Evolutionary conservation across 2,329 filamentous ascomycete genomes (phyloP), one percentile per base, ranked within the genome.

Genomic region (Sarocladiaceae sp.): DNA sequence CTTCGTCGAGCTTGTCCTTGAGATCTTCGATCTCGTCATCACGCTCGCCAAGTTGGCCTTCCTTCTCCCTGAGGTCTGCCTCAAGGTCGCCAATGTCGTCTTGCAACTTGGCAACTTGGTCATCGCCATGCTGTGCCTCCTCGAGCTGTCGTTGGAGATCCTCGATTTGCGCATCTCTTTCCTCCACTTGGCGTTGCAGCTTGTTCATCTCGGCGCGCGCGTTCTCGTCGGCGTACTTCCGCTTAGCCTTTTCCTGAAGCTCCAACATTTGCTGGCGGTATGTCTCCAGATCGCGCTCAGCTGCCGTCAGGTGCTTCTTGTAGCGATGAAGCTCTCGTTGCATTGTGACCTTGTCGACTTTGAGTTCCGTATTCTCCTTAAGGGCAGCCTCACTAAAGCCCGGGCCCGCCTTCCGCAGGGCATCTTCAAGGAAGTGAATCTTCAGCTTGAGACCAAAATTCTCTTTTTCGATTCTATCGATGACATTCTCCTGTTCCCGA

Each of bases 381-480:
- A 98, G 70, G 3, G 91, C 88, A 23, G 82, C 81, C 62, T 95
- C 85, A 56, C 90, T 94, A 69, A 90, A 93, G 45, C 90, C 88
- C 6, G 88, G 89, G 1, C 91, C 91, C 45, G 85, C 80, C 61
- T 94, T 95, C 44, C 83, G 80, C 41, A 98, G 68, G 12, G 88
- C 87, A 54, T 97, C 88, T 62, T 98, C 89, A 45, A 98, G 75
- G 61, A 95, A 98, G 63, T 97, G 89, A 44, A 97, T 95, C 64
- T 95, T 96, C 54, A 97, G 76, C 65, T 97, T 97, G 44, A 98
- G 73, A 19, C 88, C 88, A 60, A 97, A 98, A 59, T 98, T 98
- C 59, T 97, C 93, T 69, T 98, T 98, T 60, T 96, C 89, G 55
- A 98, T 91, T 58, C 87, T 87, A 67, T 96, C 88, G 54, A 98